Conservation (phyloP, 345 rosid genomes). For the Turritis glabra region DNA sequence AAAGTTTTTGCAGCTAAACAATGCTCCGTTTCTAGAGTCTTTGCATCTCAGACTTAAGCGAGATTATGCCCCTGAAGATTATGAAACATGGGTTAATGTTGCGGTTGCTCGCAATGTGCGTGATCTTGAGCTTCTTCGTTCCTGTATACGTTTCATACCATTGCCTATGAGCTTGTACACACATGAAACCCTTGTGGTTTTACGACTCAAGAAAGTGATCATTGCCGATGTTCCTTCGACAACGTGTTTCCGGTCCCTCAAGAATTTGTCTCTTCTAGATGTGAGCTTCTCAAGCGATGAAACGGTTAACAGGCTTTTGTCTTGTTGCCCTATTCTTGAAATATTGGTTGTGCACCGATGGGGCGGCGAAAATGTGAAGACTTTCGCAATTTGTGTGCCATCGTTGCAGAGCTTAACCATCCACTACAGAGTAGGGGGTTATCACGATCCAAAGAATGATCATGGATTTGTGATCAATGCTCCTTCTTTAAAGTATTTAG, state of each 20-base stretch:
- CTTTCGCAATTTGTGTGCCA: background rate
- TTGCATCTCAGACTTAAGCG: background rate
- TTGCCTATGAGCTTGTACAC: background rate
- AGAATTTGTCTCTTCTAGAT: background rate
- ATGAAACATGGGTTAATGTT: background rate
- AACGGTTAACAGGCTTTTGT: background rate
- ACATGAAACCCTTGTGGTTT: background rate
- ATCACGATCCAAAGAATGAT: background rate
- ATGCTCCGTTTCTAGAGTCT: background rate
- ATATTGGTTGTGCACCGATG: background rate
- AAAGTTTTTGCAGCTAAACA: background rate
- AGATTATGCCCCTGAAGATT: background rate
- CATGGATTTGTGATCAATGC: slow-evolving; percentile 2
- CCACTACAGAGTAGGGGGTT: background rate
- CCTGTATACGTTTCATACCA: background rate
- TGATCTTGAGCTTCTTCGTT: background rate
- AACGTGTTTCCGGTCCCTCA: background rate
- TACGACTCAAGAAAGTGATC: background rate
- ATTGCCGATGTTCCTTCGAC: background rate
- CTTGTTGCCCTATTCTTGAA: background rate
- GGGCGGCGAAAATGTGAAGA: background rate
- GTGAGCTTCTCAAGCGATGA: background rate
- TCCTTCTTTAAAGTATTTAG: background rate
- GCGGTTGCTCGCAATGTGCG: background rate
- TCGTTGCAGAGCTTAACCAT: background rate